Base-by-base conservation (phyloP, 371 early-diverging fungal species). In the Zancudomyces culisetae region DNA sequence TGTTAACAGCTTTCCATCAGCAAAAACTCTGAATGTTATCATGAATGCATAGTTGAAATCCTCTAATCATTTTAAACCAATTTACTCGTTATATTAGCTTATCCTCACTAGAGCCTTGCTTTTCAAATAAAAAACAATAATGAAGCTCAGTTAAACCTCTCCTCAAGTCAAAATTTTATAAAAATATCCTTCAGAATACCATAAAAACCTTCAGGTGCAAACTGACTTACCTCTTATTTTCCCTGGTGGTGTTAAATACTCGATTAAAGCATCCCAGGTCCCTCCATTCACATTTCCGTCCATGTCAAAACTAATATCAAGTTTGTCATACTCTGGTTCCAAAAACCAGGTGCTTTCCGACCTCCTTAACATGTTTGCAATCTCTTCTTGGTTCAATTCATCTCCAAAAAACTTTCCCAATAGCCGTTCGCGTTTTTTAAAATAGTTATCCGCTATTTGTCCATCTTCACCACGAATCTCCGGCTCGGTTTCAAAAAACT, bases 211-310 rank as follows among this genome's bases (percentile, higher is more conserved):
- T 35, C 35, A 48, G 8, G 4, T 29, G 29, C 18, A n/a, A 23
- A 24, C n/a, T 19, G n/a, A 19, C 27, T 48, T 48, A 48, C 48
- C 48, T 48, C 48, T 48, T 13, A 4, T 26, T 27, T 26, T 48
- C n/a, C 52, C 86, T 55, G 87, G 91, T 48, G 79, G 72, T 0
- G 93, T 91, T 60, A 93, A 63, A 30, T 85, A 72, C 63, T 89
- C 87, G 0, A 90, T 77, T 1, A 94, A 65, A 0, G 85, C 83
- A n/a, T 60, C 58, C 26, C 88, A 62, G 0, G 90, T 86, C 8
- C 92, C 95, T 49, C 93, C 92, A 58, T 80, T 82, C 18, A 94
- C 87, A 45, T 80, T 76, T 1, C 84, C 87, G 43, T 89, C 88
- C 73, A 80, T 75, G 65, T 82, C 89, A 60, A 89, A 78, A 0